Evolutionary conservation across 176 grass and related monocot genomes (phyloP).

Genomic region (Alopecurus myosuroides): DNA sequence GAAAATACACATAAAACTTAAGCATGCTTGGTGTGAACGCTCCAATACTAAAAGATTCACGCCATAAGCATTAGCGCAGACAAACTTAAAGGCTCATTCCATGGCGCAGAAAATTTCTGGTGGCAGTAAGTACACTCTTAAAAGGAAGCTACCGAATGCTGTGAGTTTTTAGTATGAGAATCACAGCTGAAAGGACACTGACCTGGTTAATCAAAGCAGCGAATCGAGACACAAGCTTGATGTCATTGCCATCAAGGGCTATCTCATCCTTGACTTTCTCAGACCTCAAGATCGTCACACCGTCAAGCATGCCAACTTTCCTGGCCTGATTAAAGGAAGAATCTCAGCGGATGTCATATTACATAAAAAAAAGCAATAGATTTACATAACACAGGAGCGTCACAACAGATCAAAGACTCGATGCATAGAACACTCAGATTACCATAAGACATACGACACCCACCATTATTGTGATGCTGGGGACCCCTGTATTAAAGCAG

Average conservation of each 20-base stretch:
- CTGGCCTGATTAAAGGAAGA: conserved; percentile 25
- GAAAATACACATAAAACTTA: no score
- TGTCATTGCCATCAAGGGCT: conserved; percentile 68
- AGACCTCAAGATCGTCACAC: conserved; percentile 65
- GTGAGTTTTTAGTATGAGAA: not conserved
- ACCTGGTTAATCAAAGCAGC: conserved; percentile 76
- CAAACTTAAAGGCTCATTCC: not conserved
- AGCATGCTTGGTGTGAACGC: no score
- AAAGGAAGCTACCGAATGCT: not conserved
- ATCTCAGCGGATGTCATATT: not conserved
- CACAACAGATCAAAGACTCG: not conserved
- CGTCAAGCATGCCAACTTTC: conserved; percentile 83
- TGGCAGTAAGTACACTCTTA: not conserved
- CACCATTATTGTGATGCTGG: not conserved
- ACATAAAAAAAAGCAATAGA: not conserved
- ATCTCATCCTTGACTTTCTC: conserved; percentile 94
- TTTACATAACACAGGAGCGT: not conserved
- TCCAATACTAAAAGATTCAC: no score
- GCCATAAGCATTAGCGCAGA: no score
- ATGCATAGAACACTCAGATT: not conserved
- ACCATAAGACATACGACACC: not conserved
- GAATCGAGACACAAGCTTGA: conserved; percentile 73
- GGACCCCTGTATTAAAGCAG: not conserved
- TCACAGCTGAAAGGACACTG: not conserved
- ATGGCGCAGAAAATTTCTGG: not conserved